Evolutionary conservation across 2,329 filamentous ascomycete genomes (phyloP).

Genomic region (Colletotrichum sublineola): DNA sequence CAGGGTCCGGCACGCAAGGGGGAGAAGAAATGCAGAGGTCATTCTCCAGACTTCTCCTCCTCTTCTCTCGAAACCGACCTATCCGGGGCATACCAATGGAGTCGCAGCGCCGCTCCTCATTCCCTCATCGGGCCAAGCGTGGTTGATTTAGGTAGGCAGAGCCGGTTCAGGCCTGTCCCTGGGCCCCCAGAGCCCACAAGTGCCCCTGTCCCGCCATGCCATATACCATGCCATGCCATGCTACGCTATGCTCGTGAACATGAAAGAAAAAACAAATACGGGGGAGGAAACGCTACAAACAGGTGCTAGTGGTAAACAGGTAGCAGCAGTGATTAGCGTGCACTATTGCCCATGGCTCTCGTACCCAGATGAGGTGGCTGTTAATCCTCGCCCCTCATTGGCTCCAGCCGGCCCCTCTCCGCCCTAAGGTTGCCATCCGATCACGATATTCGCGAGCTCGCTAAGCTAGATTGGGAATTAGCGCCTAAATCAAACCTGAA

Average conservation of each 20-base stretch:
- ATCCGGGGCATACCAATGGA: constrained; percentile 6
- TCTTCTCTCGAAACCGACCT: constrained; percentile 10
- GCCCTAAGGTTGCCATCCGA: background rate
- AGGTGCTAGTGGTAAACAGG: no score
- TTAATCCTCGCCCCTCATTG: background rate
- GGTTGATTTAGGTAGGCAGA: constrained; percentile 12
- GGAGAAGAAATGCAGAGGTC: background rate
- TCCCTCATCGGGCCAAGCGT: constrained; percentile 10
- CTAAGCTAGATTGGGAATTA: background rate
- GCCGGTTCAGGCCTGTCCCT: constrained; percentile 20
- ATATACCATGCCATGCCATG: background rate
- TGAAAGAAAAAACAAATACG: constrained; percentile 5
- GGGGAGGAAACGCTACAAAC: background rate
- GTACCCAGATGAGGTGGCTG: constrained; percentile 5
- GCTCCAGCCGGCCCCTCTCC: background rate
- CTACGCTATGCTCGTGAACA: background rate
- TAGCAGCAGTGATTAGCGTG: no score
- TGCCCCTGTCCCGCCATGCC: background rate
- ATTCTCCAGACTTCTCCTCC: constrained; percentile 12
- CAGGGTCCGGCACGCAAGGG: constrained; percentile 24
- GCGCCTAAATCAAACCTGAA: background rate
- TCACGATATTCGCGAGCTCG: background rate
- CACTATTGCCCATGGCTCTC: background rate
- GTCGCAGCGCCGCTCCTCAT: constrained; percentile 3
- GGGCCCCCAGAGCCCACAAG: no score